Evolutionary conservation across 2,329 filamentous ascomycete species (phyloP).

Genomic region (Colletotrichum gloeosporioides): DNA sequence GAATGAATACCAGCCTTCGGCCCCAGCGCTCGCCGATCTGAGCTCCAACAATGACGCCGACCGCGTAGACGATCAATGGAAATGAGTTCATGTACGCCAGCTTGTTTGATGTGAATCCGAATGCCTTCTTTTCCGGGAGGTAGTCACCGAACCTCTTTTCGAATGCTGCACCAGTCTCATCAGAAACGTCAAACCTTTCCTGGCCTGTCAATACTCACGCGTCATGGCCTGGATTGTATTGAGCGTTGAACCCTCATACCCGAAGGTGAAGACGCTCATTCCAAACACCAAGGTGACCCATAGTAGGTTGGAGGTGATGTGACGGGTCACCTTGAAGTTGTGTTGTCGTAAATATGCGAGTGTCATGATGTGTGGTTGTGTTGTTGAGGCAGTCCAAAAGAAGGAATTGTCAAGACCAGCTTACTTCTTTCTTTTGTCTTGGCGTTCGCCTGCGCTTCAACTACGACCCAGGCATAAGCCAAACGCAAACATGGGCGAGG

Average conservation of each 20-base stretch:
- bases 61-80: conserved; percentile 22
- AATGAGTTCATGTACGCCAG: conserved; percentile 28
- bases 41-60: conserved; percentile 19
- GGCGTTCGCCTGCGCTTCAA: neutral
- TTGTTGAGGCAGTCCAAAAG: conserved; percentile 16
- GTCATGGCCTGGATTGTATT: conserved; percentile 27
- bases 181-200: neutral
- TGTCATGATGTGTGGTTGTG: conserved; percentile 15
- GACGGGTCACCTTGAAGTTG: conserved; percentile 24
- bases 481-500: neutral
- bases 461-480: neutral
- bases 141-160: conserved; percentile 22
- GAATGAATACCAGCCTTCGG: conserved; percentile 19
- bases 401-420: conserved; percentile 8
- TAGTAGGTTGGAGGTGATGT: conserved; percentile 24
- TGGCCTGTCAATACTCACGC: neutral
- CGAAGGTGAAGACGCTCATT: conserved; percentile 26
- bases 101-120: conserved; percentile 18
- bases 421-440: conserved; percentile 2
- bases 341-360: conserved; percentile 13
- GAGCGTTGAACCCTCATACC: conserved; percentile 25
- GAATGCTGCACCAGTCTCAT: neutral
- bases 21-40: conserved; percentile 25
- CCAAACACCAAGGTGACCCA: conserved; percentile 23
- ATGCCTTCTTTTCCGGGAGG: conserved; percentile 10